A percentile compares a stretch with the other conserved stretches of the same genome.
phyloP scores from a whole-genome alignment of 1,139 yeast species.

The Candida albicans region DNA sequence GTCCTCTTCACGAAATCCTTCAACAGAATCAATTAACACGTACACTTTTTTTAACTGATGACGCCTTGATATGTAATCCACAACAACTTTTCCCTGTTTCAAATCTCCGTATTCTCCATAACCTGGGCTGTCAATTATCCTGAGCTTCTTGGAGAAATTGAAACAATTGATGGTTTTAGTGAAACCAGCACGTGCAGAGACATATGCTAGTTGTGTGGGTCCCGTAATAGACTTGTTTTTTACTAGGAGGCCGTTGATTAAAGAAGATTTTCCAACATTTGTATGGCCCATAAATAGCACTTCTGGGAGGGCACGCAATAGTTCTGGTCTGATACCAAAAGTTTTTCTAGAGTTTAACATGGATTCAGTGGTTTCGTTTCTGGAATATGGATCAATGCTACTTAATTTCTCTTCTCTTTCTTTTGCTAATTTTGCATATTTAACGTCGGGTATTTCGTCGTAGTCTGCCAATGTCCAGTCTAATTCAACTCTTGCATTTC shows the following conservation, averaged over 20 bases:
- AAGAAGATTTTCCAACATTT: conserved; percentile 81
- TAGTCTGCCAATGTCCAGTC: conserved; percentile 63
- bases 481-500: conserved; percentile 40
- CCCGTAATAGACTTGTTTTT: conserved; percentile 26
- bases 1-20: conserved; percentile 62
- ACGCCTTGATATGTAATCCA: conserved; percentile 59
- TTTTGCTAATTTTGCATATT: conserved; percentile 31
- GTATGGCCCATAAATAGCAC: conserved; percentile 75
- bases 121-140: conserved; percentile 84
- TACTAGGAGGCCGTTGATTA: conserved; percentile 56
- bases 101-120: conserved; percentile 66
- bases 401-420: conserved; percentile 15
- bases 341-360: conserved; percentile 21
- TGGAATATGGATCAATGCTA: conserved; percentile 21
- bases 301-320: conserved; percentile 16
- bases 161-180: conserved; percentile 78
- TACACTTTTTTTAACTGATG: conserved; percentile 56
- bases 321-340: conserved; percentile 32
- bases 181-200: conserved; percentile 65
- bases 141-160: conserved; percentile 60
- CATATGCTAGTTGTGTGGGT: conserved; percentile 47
- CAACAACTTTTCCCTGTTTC: conserved; percentile 68
- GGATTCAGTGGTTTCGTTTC: conserved; percentile 21
- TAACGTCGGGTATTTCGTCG: conserved; percentile 59
- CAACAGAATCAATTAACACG: conserved; percentile 57